A percentile compares a stretch with the other conserved stretches of the same genome.
Evolutionary conservation across 371 early-diverging fungal species (phyloP).

Genomic region (Thermomucor indicae-seudaticae): DNA sequence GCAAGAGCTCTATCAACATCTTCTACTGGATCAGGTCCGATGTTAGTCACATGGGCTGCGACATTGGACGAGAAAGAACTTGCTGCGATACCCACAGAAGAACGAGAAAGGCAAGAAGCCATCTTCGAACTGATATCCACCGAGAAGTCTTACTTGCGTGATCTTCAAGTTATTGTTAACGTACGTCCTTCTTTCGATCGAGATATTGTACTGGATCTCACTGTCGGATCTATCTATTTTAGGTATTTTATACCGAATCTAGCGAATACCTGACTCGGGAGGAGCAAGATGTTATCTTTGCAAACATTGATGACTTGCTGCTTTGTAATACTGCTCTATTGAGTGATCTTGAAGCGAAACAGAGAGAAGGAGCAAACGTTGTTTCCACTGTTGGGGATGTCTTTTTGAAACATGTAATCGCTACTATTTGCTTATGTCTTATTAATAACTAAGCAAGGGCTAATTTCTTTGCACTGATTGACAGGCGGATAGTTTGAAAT

Average conservation of each 20-base stretch:
- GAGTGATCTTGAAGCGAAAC: slow-evolving; percentile 63
- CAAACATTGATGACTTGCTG: slow-evolving; percentile 71
- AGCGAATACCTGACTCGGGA: slow-evolving; percentile 34
- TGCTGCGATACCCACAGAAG: slow-evolving; percentile 43
- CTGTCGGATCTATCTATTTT: neutral
- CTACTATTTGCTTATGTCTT: too few species aligned
- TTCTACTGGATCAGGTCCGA: slow-evolving; percentile 19
- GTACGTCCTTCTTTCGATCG: slow-evolving; percentile 26
- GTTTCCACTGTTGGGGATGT: slow-evolving; percentile 58
- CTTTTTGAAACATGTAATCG: slow-evolving; percentile 53
- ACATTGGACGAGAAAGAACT: slow-evolving; percentile 41
- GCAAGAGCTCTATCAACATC: slow-evolving; percentile 5
- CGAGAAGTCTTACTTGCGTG: slow-evolving; percentile 77
- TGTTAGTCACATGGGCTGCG: slow-evolving; percentile 35
- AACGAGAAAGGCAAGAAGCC: slow-evolving; percentile 82
- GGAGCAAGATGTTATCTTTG: slow-evolving; percentile 46
- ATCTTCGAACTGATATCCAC: slow-evolving; percentile 86
- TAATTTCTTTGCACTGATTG: neutral
- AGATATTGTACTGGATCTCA: neutral
- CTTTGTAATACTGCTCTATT: slow-evolving; percentile 68
- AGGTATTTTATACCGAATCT: slow-evolving; percentile 52
- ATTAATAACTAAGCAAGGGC: too few species aligned
- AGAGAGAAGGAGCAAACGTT: slow-evolving; percentile 47
- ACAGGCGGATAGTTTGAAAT: slow-evolving; percentile 49
- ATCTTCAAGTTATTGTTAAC: slow-evolving; percentile 79